Base-by-base conservation (phyloP, 2,329 filamentous ascomycete genomes). In the Torrubiellomyces zombiae region DNA sequence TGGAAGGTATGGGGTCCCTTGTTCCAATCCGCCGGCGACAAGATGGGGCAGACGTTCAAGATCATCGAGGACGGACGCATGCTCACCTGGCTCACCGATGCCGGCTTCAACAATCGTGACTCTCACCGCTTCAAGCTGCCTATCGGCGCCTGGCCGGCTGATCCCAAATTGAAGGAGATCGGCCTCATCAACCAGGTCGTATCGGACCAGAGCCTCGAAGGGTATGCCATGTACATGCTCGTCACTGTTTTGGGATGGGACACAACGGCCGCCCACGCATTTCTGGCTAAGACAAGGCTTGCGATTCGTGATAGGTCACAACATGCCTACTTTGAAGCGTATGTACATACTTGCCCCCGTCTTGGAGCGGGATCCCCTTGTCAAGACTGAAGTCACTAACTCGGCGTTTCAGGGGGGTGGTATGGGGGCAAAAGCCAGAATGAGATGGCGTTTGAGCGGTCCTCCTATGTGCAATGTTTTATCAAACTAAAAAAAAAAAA, bases 241-340 rank as follows among this genome's bases (percentile, higher is more conserved):
- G 39, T 31, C 9, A 36, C 42, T 20, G 29, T 48, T 7, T 34
- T 46, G 34, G 34, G 36, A 10, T 43, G 38, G 42, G 33, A 37
- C 10, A 34, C 38, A 13, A 27, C 27, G 2, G 31, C 39, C 13
- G 34, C 41, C 3, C 35, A 40, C 24, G 21, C 35, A 0, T 39
- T 45, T 7, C 29, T 42, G 2, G 29, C 33, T 10, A 32, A 39
- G 16, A 45, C 43, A 35, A 33, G 42, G 16, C 33, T 25, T 24
- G 34, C 32, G 2, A 29, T 44, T 4, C 29, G 32, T 3, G 33
- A 41, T 20, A 16, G n/a, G n/a, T n/a, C n/a, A n/a, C n/a, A n/a
- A n/a, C n/a, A n/a, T n/a, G n/a, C n/a, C n/a, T n/a, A n/a, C n/a
- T n/a, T n/a, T n/a, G n/a, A n/a, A n/a, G n/a, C n/a, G n/a, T n/a